phyloP scores from a whole-genome alignment of 2,329 filamentous ascomycete genomes.

The Sporothrix brunneoviolacea region DNA sequence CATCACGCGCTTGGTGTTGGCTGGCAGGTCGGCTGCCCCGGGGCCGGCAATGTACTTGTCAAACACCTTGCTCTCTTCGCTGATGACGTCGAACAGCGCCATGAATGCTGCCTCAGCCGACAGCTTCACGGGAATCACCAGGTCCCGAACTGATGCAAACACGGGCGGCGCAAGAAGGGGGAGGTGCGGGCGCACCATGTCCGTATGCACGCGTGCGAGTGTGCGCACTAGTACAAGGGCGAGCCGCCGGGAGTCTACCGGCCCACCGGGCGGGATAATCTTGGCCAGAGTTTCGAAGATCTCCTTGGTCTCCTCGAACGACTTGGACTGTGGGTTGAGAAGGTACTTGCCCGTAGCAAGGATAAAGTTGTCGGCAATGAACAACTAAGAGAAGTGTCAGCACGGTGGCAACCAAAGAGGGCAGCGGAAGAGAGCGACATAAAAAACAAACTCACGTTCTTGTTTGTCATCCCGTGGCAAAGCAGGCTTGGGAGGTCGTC shows the following conservation, averaged over 20 bases:
- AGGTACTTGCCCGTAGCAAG: constrained; percentile 88
- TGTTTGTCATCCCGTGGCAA: constrained; percentile 69
- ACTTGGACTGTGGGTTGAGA: constrained; percentile 59
- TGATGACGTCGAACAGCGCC: constrained; percentile 80
- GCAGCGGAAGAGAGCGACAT: no score
- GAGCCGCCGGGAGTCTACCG: constrained; percentile 77
- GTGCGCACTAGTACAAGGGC: constrained; percentile 85
- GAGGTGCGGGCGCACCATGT: constrained; percentile 76
- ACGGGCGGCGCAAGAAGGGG: constrained; percentile 72
- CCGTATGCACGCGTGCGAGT: constrained; percentile 69
- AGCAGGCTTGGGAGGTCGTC: constrained; percentile 74
- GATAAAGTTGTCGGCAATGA: constrained; percentile 80
- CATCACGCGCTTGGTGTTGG: constrained; percentile 70
- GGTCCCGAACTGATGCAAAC: constrained; percentile 84
- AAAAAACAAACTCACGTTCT: constrained; percentile 70
- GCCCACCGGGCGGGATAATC: constrained; percentile 68
- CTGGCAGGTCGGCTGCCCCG: constrained; percentile 55
- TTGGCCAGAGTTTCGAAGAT: constrained; percentile 73
- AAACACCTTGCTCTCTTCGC: constrained; percentile 78
- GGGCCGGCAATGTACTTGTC: constrained; percentile 79
- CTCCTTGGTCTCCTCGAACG: constrained; percentile 69
- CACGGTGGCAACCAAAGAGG: neutral
- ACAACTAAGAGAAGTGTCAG: constrained; percentile 46
- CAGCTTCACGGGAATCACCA: constrained; percentile 90
- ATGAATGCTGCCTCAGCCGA: constrained; percentile 93